Evolutionary conservation across 352 stramenopile genomes (phyloP).

Genomic region (Phytopythium vexans): DNA sequence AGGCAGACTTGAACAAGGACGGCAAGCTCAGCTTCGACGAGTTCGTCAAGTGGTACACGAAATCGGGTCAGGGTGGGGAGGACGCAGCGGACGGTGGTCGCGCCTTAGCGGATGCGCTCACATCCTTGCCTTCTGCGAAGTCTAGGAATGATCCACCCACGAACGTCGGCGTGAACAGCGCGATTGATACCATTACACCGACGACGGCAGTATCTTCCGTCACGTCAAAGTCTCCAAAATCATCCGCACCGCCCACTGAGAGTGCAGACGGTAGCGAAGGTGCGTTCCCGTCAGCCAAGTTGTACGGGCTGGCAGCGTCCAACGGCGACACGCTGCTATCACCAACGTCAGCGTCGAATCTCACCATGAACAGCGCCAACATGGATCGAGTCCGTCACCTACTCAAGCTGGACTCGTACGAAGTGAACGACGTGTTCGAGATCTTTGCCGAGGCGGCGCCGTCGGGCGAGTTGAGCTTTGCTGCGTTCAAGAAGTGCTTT

Average conservation of each 20-base stretch:
- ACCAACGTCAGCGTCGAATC: slow-evolving; percentile 33
- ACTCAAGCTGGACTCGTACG: slow-evolving; percentile 82
- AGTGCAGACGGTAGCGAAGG: background rate
- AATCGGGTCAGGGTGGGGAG: slow-evolving; percentile 35
- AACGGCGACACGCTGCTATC: slow-evolving; percentile 43
- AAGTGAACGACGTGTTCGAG: slow-evolving; percentile 86
- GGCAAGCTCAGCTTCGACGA: slow-evolving; percentile 84
- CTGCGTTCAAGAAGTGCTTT: slow-evolving; percentile 86
- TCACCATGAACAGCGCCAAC: slow-evolving; percentile 71
- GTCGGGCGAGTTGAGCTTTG: slow-evolving; percentile 72
- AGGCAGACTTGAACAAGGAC: slow-evolving; percentile 80
- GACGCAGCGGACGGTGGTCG: slow-evolving; percentile 2
- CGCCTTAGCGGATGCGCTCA: slow-evolving; percentile 1
- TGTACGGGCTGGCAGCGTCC: slow-evolving; percentile 31
- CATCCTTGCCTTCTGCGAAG: background rate
- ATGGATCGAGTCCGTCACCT: slow-evolving; percentile 76
- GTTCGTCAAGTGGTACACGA: slow-evolving; percentile 84
- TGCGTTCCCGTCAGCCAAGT: slow-evolving; percentile 35
- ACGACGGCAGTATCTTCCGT: background rate
- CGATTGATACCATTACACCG: no score
- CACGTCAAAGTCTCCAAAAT: background rate
- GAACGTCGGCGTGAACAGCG: no score
- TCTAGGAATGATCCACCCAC: background rate
- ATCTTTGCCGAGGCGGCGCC: slow-evolving; percentile 84
- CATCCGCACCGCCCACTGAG: background rate